Percentiles rank a stretch among this genome's conserved stretches.
phyloP scores from a whole-genome alignment of 2,329 filamentous ascomycete species.

The Catunica adiposa region DNA sequence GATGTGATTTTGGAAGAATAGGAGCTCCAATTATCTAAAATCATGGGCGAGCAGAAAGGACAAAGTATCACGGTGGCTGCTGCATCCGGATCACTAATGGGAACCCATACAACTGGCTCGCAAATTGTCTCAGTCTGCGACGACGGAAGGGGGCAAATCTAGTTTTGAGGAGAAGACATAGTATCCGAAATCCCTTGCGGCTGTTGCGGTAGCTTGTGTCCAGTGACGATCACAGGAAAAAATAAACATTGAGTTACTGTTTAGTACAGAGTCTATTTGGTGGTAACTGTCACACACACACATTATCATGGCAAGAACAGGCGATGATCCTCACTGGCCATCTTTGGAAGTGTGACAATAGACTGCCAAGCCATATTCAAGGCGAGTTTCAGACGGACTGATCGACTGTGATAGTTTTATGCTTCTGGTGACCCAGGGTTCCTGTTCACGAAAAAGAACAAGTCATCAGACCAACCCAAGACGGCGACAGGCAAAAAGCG shows the following conservation, averaged over 20 bases:
- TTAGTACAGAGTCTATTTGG: not conserved
- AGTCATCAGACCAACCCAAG: no score
- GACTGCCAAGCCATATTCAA: not conserved
- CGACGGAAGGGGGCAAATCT: not conserved
- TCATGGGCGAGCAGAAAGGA: no score
- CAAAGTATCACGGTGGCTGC: not conserved
- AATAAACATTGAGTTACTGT: not conserved
- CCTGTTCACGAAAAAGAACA: not conserved
- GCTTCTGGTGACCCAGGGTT: not conserved
- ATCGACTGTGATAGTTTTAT: not conserved
- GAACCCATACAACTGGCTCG: not conserved
- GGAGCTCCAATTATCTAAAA: no score
- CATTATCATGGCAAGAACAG: not conserved
- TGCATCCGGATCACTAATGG: not conserved
- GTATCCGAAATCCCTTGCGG: not conserved
- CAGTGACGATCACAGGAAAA: not conserved
- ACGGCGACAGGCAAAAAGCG: no score
- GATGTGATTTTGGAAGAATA: no score
- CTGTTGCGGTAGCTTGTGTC: not conserved
- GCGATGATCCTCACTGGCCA: not conserved
- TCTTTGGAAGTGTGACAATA: not conserved
- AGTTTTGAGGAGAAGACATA: not conserved
- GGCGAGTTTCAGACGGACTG: not conserved
- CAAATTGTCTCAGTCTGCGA: not conserved
- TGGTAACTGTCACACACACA: not conserved